phyloP scores from a whole-genome alignment of 106 monocot species.

The Dioscorea alata region DNA sequence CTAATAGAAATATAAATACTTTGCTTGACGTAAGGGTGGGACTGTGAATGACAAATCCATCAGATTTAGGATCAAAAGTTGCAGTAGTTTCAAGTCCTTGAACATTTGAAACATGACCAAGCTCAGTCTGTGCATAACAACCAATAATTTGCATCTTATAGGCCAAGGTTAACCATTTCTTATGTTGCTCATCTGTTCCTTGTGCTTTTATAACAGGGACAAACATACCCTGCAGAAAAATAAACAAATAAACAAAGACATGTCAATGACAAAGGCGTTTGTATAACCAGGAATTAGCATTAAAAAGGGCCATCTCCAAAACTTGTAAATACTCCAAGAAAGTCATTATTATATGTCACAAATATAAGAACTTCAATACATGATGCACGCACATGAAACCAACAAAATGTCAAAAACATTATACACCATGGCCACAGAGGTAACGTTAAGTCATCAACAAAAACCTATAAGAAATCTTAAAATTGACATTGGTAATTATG shows the following conservation, averaged over 20 bases:
- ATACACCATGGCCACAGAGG: too few relatives aligned
- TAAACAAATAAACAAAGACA: constrained; percentile 1
- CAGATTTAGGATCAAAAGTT: constrained; percentile 83
- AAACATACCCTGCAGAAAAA: constrained; percentile 64
- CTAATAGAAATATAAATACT: too few relatives aligned
- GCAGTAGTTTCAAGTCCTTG: constrained; percentile 99
- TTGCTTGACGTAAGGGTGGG: too few relatives aligned
- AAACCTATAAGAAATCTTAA: too few relatives aligned
- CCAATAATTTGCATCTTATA: constrained; percentile 92
- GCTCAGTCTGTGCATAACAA: constrained; percentile 98
- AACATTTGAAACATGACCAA: constrained; percentile 98
- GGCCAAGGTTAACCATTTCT: constrained; percentile 88
- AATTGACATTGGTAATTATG: too few relatives aligned
- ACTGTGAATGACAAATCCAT: too few relatives aligned
- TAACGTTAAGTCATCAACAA: too few relatives aligned
- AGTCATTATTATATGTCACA: too few relatives aligned
- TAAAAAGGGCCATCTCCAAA: not conserved
- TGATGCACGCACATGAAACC: too few relatives aligned
- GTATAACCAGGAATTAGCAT: not conserved
- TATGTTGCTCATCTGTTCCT: constrained; percentile 90
- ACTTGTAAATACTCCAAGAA: too few relatives aligned
- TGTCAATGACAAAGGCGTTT: not conserved
- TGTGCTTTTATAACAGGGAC: constrained; percentile 92
- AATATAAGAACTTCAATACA: too few relatives aligned
- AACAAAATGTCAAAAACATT: too few relatives aligned